A percentile compares a stretch with the other conserved stretches of the same genome.
Evolutionary conservation across 2,329 filamentous ascomycete species (phyloP).

Genomic region (Botrytis fragariae): DNA sequence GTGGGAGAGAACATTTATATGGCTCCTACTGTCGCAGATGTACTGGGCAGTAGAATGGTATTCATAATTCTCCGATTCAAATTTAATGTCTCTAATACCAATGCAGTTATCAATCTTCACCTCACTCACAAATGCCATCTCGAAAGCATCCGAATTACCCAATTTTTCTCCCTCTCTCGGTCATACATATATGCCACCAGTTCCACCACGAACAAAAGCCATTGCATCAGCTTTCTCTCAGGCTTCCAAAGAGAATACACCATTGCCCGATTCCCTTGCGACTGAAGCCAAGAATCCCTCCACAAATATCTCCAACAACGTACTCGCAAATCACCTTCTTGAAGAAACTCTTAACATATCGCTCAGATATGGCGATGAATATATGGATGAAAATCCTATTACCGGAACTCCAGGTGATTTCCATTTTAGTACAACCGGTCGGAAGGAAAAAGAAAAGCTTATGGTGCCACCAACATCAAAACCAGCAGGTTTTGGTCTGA

Average conservation of each 20-base stretch:
- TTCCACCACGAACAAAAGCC: slow-evolving; percentile 25
- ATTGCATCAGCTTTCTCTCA: slow-evolving; percentile 32
- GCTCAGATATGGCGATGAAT: slow-evolving; percentile 60
- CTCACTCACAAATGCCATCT: slow-evolving; percentile 36
- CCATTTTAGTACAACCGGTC: slow-evolving; percentile 60
- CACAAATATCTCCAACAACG: slow-evolving; percentile 25
- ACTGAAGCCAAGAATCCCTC: slow-evolving; percentile 20
- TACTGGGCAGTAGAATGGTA: slow-evolving; percentile 59
- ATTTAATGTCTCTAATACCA: not conserved
- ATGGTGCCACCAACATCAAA: slow-evolving; percentile 26
- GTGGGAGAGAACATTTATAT: slow-evolving; percentile 66
- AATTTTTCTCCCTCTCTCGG: slow-evolving; percentile 53
- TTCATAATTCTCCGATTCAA: not conserved
- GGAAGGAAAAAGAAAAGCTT: slow-evolving; percentile 39
- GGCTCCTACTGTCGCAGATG: slow-evolving; percentile 59
- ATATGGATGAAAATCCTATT: slow-evolving; percentile 67
- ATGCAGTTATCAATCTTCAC: slow-evolving; percentile 22
- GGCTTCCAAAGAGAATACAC: slow-evolving; percentile 42
- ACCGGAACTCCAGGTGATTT: slow-evolving; percentile 65
- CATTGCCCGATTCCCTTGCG: slow-evolving; percentile 43
- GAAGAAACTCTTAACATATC: slow-evolving; percentile 59
- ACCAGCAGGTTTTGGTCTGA: slow-evolving; percentile 25
- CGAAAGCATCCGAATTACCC: slow-evolving; percentile 37
- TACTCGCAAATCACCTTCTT: slow-evolving; percentile 38
- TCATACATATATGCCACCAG: slow-evolving; percentile 37